phyloP scores from a whole-genome alignment of 257 asterid species.

The Verbena officinalis region DNA sequence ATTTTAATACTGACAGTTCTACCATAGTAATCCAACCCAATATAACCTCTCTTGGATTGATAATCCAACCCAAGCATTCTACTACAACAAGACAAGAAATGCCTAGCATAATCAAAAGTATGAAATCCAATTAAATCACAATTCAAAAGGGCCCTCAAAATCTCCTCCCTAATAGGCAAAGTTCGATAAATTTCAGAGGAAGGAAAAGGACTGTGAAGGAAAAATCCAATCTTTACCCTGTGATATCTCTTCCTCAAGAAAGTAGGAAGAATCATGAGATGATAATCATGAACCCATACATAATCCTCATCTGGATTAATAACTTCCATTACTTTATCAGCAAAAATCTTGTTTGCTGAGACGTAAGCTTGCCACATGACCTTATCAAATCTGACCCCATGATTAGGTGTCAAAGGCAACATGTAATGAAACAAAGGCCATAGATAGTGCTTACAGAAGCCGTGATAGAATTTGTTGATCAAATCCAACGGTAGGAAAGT shows the following conservation, averaged over 20 bases:
- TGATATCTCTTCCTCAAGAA: constrained; percentile 66
- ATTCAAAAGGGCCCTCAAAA: constrained; percentile 75
- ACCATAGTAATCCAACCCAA: constrained; percentile 83
- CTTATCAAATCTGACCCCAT: constrained; percentile 75
- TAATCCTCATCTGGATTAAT: constrained; percentile 75
- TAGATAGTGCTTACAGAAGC: constrained; percentile 77
- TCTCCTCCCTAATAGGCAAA: constrained; percentile 84
- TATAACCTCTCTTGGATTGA: constrained; percentile 84
- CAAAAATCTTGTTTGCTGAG: constrained; percentile 75
- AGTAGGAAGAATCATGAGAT: constrained; percentile 83
- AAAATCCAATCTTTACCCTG: constrained; percentile 76
- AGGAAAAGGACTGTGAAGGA: constrained; percentile 79
- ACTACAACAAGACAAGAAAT: constrained; percentile 86
- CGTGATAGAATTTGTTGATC: constrained; percentile 64
- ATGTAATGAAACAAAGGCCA: constrained; percentile 91
- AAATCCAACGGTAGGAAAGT: constrained; percentile 66
- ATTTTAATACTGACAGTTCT: constrained; percentile 81
- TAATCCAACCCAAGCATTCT: constrained; percentile 91
- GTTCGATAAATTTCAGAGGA: constrained; percentile 83
- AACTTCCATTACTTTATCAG: constrained; percentile 84
- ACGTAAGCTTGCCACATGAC: constrained; percentile 78
- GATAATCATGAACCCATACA: constrained; percentile 92
- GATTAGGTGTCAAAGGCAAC: constrained; percentile 69
- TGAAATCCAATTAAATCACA: constrained; percentile 90
- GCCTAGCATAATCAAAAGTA: constrained; percentile 93